Evolutionary conservation across 2,329 filamentous ascomycete genomes (phyloP).

Genomic region (Ophiostoma fasciatum): DNA sequence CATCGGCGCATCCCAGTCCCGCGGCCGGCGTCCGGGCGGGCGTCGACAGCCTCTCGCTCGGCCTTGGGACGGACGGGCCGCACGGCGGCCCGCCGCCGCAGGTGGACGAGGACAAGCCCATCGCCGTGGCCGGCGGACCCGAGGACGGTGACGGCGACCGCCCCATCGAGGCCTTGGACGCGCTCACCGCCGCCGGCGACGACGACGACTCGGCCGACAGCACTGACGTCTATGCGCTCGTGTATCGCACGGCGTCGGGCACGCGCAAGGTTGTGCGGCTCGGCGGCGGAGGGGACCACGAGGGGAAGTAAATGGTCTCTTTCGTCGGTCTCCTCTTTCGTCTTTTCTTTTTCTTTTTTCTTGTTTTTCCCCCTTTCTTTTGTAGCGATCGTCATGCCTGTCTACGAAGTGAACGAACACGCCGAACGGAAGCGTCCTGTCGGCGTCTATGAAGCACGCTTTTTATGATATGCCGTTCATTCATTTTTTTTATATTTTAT

Average conservation of each 20-base stretch:
- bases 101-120: neutral
- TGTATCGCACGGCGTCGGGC: constrained; percentile 11
- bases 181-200: neutral
- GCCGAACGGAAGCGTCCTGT: no score
- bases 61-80: neutral
- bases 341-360: neutral
- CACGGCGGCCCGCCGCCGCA: no score
- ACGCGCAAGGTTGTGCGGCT: constrained; percentile 5
- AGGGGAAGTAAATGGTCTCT: no score
- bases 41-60: constrained; percentile 4
- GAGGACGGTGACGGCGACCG: neutral
- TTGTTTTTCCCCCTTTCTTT: neutral
- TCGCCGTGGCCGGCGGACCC: no score
- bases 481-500: no score
- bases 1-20: neutral
- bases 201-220: neutral
- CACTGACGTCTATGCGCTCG: constrained; percentile 5
- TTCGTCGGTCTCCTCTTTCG: no score
- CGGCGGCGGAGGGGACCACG: no score
- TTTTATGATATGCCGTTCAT: no score
- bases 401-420: no score
- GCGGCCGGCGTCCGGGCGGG: constrained; percentile 1
- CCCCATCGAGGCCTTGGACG: neutral
- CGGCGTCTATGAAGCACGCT: no score
- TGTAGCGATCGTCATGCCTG: neutral